Conservation (phyloP, 1,139 yeast genomes). For the Scheffersomyces titani region DNA sequence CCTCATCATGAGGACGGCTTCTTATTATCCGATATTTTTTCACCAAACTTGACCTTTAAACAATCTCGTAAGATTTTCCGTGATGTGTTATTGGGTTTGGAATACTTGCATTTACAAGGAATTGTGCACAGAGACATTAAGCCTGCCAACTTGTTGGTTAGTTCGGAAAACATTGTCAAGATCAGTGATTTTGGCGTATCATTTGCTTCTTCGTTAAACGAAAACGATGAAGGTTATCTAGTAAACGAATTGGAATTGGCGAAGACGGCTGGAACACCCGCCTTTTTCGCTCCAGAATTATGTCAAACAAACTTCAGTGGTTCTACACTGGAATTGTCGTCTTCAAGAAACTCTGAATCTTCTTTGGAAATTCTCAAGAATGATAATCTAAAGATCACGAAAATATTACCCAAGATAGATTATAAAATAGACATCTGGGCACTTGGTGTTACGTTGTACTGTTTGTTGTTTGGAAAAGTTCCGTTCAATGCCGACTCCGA, state of each 20-base stretch:
- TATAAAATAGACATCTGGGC: conserved; percentile 96
- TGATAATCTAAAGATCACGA: conserved; percentile 19
- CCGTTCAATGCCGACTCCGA: conserved; percentile 93
- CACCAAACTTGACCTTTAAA: conserved; percentile 64
- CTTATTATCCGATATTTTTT: conserved; percentile 42
- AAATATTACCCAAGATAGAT: conserved; percentile 52
- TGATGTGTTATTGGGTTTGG: conserved; percentile 87
- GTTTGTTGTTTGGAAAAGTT: conserved; percentile 81
- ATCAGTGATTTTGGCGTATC: conserved; percentile 98
- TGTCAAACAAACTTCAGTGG: conserved; percentile 50
- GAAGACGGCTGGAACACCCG: conserved; percentile 90
- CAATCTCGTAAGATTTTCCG: conserved; percentile 74
- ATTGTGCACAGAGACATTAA: conserved; percentile 96
- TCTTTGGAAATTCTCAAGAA: conserved; percentile 25
- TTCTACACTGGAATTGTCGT: conserved; percentile 4
- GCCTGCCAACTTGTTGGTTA: conserved; percentile 87
- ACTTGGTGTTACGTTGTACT: conserved; percentile 86
- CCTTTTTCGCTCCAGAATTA: conserved; percentile 78
- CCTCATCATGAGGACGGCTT: conserved; percentile 30
- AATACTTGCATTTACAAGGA: conserved; percentile 90
- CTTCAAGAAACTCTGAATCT: conserved; percentile 14
- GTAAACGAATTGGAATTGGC: conserved; percentile 79
- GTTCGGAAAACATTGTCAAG: conserved; percentile 74
- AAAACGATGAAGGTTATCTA: conserved; percentile 42
- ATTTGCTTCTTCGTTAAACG: conserved; percentile 67